Base-by-base conservation (phyloP, 768 basidiomycete genomes). In the Cyclocybe cylindracea region DNA sequence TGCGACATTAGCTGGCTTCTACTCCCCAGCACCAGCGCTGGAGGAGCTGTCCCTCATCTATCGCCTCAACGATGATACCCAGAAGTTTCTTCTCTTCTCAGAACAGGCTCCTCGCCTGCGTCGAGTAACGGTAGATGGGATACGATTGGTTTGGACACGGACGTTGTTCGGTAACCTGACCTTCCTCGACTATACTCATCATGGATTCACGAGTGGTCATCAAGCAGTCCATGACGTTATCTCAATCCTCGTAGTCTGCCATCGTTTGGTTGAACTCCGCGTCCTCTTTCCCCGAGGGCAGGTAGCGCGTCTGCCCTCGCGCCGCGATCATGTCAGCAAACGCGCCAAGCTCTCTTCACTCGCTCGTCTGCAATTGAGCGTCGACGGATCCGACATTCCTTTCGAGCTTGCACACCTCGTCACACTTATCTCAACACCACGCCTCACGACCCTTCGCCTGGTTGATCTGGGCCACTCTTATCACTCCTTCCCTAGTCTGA, bases 181-280 rank as follows among this genome's bases (percentile, higher is more conserved):
- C 5, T 80, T 72, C 59, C 74, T 90, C 39, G 83, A 89, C 65
- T 89, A 88, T 57, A 83, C 84, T 1, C 87, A 89, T 58, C 87
- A 88, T 52, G 82, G 83, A 16, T 86, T 87, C 66, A 86, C 78
- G 36, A 67, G 64, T 14, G 86, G 82, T 4, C 69, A 77, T 53
- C 74, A 78, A 48, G 82, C 84, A 2, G 74, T 83, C 7, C 61
- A 74, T 29, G 87, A 89, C 60, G 70, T 88, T 41, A 60, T 85
- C 37, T 70, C 72, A 24, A 81, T 87, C 66, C 70, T 90, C 24
- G 67, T 73, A 51, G 71, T 86, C 14, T 87, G 82, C 38, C 64
- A 68, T 19, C 70, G 67, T 38, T 68, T 90, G 10, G 70, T 70
- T 46, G 79, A 84, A 46, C 74, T 90, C 46, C 76, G 70, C 45